Base-by-base conservation (phyloP, 2,329 filamentous ascomycete genomes). In the Polychaeton citri region DNA sequence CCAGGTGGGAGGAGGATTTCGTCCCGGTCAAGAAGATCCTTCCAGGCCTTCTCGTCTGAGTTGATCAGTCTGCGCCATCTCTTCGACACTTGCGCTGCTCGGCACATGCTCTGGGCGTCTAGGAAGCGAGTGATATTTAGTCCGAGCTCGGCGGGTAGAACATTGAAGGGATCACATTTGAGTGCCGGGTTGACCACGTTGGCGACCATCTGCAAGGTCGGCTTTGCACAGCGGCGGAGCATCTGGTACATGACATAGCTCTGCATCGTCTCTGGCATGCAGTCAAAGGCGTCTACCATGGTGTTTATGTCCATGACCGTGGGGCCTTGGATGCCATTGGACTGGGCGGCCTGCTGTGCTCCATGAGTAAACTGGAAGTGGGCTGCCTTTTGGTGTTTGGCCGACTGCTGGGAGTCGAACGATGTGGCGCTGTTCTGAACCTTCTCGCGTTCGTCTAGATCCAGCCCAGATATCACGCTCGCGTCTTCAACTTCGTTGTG, bases 241-340 rank as follows among this genome's bases (percentile, higher is more conserved):
- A 98, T 76, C 54, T 98, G 88, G 55, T 92, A 96, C 77, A 98
- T 93, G 62, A 98, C 79, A 54, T 93, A 93, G 0, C 81, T 82
- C 61, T 98, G 90, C 72, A 98, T 77, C 50, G 90, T 81, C 31
- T 82, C 76, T 2, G 88, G 86, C 70, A 98, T 81, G 5, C 81
- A 74, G 55, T 96, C 88, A 50, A 96, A 98, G 2, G 79, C 78
- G 48, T 94, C 82, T 12, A 98, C 64, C 69, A 98, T 83, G 12
- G 71, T 74, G 6, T 82, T 82, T n/a, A 88, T 81, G 49, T 92
- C 83, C 61, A 87, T 72, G 15, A 88, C 43, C 0, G 51, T 55
- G 38, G 63, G 53, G 4, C 41, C 42, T 7, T 39, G 34, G 12
- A 15, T 3, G 5, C 15, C 15, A 12, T 19, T 35, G 6, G 41